Base-by-base conservation (phyloP, 495 filamentous ascomycete species). In the Lepidopterella palustris region DNA sequence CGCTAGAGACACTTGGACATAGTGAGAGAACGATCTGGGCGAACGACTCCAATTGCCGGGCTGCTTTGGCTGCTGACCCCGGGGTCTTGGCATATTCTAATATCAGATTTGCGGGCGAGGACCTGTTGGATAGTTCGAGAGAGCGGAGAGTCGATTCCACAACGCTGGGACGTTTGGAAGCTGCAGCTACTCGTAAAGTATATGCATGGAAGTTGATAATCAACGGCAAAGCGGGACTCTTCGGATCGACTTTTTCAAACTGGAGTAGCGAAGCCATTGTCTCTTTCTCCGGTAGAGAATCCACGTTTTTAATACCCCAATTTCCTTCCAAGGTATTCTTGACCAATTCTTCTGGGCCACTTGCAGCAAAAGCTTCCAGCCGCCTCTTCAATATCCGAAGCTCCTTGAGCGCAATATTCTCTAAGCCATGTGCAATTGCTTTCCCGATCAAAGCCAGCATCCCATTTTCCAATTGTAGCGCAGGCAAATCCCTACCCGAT, bases 401-500 rank as follows among this genome's bases (percentile, higher is more conserved):
- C 71, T 97, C 91, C 64, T 86, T 89, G 56, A 85, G 73, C 5
- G 92, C 93, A 57, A 87, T 71, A 15, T 89, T 86, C 55, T 89
- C 83, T 57, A 95, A 70, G 13, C 85, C 85, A 48, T 95, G 72
- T 0, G 81, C 79, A 5, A 95, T 77, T 18, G 95, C 72, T 62
- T 85, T 91, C 40, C 80, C 82, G 24, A 87, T 76, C 40, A 98
- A 76, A 6, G 86, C 83, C 45, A 88, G 87, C 72, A 90, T 87
- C 5, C 89, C 93, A 58, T 84, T 85, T 67, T 97, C 92, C 2
- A 95, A 75, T 62, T 97, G 91, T 52, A 92, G 74, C 32, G 78
- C 80, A 8, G 85, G 82, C 15, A 82, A 70, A 60, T 79, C 64
- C 73, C 64, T 69, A 63, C 69, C 67, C 47, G 51, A 67, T 27